Evolutionary conservation across 2,329 filamentous ascomycete species (phyloP), one percentile per base, ranked within the genome.

Genomic region (Dissoconium aciculare): DNA sequence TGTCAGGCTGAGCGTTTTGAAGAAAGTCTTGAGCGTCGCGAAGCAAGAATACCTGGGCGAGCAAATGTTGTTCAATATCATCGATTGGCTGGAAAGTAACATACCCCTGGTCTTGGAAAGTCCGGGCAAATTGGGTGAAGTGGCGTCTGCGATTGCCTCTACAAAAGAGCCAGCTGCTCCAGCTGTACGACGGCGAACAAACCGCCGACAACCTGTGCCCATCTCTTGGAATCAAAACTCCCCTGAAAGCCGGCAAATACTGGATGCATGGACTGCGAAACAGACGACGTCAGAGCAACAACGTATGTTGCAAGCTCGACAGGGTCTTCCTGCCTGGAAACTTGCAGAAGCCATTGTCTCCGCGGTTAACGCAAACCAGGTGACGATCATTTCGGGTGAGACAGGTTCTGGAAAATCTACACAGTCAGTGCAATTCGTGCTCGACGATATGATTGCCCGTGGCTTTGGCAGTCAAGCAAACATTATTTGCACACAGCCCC

Each of bases 341-440:
- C 72, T 89, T 45, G 74, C 72, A 44, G 74, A 87, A 12, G 63
- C 67, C 1, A 81, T 98, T 16, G 71, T 95, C 6, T 55, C 69
- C 12, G 78, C 80, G 0, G 80, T 98, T 28, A 67, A 67, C 25
- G 61, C 66, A 4, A 74, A 87, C 47, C 78, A 94, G 54, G 84
- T 98, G 30, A 93, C 83, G 1, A 94, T 98, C 47, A 89, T 98
- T 45, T 91, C 85, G 26, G 89, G 89, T 43, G 89, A 95, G 58
- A 98, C 89, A 3, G 89, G 89, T 31, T 93, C 83, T 11, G 89
- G 89, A 50, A 98, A 98, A 57, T 93, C 82, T 28, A 95, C 89
- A 1, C 89, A 98, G 54, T 89, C 83, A 2, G 83, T 95, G 17
- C 89, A 98, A 53, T 98, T 95, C 54, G 68, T 98, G 26, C 65